Conservation (phyloP, 345 rosid genomes). For the Populus deltoides region DNA sequence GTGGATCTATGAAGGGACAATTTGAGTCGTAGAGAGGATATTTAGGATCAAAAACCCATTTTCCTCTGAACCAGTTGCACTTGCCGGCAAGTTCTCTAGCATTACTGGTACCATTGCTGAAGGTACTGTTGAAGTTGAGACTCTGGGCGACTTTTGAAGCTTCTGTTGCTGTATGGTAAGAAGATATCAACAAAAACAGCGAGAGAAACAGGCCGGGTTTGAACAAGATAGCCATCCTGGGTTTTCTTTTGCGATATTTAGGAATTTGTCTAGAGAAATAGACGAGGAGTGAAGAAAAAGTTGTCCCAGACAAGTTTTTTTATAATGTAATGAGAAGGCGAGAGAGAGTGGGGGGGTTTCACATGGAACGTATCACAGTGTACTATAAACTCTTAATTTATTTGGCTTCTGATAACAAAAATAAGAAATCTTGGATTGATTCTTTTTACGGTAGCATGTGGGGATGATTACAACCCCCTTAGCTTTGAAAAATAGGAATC, state of each 20-base stretch:
- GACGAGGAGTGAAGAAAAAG: conserved; percentile 24
- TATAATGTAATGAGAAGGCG: conserved; percentile 11
- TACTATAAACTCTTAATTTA: not conserved
- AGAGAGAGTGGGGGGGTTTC: not conserved
- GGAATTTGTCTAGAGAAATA: not conserved
- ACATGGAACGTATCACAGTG: conserved; percentile 23
- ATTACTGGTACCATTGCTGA: not conserved
- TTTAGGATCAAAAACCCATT: conserved; percentile 53
- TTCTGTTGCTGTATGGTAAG: not conserved
- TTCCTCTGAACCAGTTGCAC: conserved; percentile 53
- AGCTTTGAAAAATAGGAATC: conserved; percentile 24
- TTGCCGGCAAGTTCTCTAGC: conserved; percentile 28
- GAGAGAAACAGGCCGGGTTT: conserved; percentile 15
- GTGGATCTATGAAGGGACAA: conserved; percentile 58
- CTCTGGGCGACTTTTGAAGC: conserved; percentile 9
- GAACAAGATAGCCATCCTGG: conserved; percentile 37
- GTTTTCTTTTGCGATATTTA: conserved; percentile 12
- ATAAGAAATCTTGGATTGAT: conserved; percentile 14
- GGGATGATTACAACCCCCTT: conserved; percentile 22
- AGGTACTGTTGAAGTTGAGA: not conserved
- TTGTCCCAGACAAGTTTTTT: conserved; percentile 17
- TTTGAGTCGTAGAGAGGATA: conserved; percentile 48
- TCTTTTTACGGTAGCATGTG: conserved; percentile 21
- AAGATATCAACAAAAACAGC: conserved; percentile 4
- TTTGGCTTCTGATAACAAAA: not conserved